Conservation (phyloP, 78 protist genomes). For the Kipferlia bialata region DNA sequence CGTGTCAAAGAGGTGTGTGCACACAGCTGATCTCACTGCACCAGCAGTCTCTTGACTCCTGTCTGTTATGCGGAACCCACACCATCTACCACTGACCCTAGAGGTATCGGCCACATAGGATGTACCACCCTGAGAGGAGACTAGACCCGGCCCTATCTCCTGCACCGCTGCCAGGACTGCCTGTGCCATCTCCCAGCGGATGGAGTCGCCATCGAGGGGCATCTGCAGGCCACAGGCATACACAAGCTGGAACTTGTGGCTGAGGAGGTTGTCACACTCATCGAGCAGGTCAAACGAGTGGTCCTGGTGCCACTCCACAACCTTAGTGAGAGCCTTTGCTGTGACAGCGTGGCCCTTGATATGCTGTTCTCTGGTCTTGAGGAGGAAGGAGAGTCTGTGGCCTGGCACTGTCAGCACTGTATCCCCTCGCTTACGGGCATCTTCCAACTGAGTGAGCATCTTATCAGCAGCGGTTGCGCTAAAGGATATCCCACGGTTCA, state of each 20-base stretch:
- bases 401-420: not conserved
- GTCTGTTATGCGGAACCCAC: too few species aligned
- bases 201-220: not conserved
- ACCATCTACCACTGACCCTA: too few species aligned
- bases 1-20: too few species aligned
- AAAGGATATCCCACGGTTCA: constrained; percentile 11
- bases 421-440: not conserved
- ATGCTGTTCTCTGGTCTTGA: too few species aligned
- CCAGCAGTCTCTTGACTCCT: too few species aligned
- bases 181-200: not conserved
- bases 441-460: not conserved
- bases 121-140: too few species aligned
- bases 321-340: too few species aligned
- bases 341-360: too few species aligned
- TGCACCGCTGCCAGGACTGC: not conserved
- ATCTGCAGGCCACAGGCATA: not conserved
- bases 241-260: not conserved
- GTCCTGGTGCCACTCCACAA: too few species aligned
- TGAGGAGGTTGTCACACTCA: constrained; percentile 9
- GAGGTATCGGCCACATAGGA: too few species aligned
- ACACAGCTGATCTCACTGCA: too few species aligned
- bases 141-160: too few species aligned
- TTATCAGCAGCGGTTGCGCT: not conserved
- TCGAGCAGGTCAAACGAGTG: not conserved
- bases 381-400: constrained; percentile 9